Evolutionary conservation across 768 basidiomycete species (phyloP), one percentile per base, ranked within the genome.

Genomic region (Lactifluus piperatus): DNA sequence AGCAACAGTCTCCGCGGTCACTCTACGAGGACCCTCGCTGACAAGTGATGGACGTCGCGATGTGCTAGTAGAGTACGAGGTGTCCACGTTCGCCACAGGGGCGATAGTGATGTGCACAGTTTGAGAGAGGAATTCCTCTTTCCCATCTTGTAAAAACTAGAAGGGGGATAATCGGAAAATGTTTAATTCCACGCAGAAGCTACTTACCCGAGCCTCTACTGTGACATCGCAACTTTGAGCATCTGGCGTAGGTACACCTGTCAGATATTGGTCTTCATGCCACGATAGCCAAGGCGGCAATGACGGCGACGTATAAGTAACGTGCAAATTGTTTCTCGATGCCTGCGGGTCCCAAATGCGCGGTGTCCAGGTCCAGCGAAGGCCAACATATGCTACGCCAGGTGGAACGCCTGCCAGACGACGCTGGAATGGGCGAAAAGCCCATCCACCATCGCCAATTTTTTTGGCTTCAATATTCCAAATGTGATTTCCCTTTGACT

Each of bases 381-480:
- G 73, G 53, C 88, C 87, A 58, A 81, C 81, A 68, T 91, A 91
- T 55, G 92, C 95, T 53, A 91, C 83, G 43, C 80, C 75, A 14
- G 91, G 86, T 14, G 94, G 89, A 10, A 78, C 77, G 27, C 92
- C 93, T 34, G 92, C 88, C 55, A 98, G 82, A 71, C 86, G 88
- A 56, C 94, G 85, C 67, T 86, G 77, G 74, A 95, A 97, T 13
- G 90, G 85, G 51, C 91, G 81, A 75, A 95, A 97, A 53, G 82
- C 78, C 93, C 93, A 97, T 63, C 80, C 75, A 43, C 86, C 82
- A 49, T 88, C 88, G 24, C 75, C 75, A 24, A 75, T 69, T 71
- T 91, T 94, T 74, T 83, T 91, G n/a, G 93, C 95, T 67, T 97
- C 92, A 51, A 98, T 88, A 68, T 93, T 94, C 95, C 95, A 99